A percentile compares a stretch with the other conserved stretches of the same genome.
These are phyloP conservation scores for Tricholomella constricta DNA, from an alignment of 768 basidiomycete genomes.

Conservation along the genomic window DNA sequence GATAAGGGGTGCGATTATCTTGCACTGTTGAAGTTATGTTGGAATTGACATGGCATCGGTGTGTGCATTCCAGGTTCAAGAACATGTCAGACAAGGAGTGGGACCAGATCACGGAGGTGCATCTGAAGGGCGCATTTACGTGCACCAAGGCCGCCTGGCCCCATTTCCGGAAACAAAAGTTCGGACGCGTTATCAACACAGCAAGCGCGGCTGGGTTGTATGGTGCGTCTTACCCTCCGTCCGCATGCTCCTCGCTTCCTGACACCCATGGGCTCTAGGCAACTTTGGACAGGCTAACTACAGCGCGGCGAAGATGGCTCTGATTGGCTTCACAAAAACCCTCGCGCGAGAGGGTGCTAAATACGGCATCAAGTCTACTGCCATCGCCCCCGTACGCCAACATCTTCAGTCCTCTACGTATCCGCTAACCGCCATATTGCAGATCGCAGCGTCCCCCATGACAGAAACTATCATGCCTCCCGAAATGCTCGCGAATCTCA, in stretches of 20 bases:
- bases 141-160: conserved; percentile 98
- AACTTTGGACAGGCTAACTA: conserved; percentile 99
- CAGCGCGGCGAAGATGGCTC: conserved; percentile 96
- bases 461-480: conserved; percentile 94
- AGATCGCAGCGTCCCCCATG: conserved; percentile 97
- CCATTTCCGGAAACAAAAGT: conserved; percentile 91
- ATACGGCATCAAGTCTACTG: conserved; percentile 83
- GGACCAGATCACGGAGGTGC: conserved; percentile 86
- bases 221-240: conserved; percentile 46
- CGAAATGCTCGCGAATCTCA: conserved; percentile 88
- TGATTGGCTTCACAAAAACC: conserved; percentile 90
- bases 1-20: conserved; percentile 63
- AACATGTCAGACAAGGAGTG: conserved; percentile 97
- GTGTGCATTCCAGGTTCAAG: conserved; percentile 78
- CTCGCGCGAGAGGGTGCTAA: conserved; percentile 91
- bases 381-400: conserved; percentile 80
- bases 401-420: not conserved
- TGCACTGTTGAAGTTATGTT: not conserved
- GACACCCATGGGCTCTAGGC: conserved; percentile 42
- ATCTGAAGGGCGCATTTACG: conserved; percentile 90
- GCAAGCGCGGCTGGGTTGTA: conserved; percentile 93
- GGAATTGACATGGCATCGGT: conserved; percentile 2
- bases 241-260: not conserved
- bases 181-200: conserved; percentile 93
- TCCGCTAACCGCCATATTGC: not conserved